Evolutionary conservation across 169 alveolate species (phyloP), one percentile per base, ranked within the genome.

Genomic region (Eimeria tenella): DNA sequence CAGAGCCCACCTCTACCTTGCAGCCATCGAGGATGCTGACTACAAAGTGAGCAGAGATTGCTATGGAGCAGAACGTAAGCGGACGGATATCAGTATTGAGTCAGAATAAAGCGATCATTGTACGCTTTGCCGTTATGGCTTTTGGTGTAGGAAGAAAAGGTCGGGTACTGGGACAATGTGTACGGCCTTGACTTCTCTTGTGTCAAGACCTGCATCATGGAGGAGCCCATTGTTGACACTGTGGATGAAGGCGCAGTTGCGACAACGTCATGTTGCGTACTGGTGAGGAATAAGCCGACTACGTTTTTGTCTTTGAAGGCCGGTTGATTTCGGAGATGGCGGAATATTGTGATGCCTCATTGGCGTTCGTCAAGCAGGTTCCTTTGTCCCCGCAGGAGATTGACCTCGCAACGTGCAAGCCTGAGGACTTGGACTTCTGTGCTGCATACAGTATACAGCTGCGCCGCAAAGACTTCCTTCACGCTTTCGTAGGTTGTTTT

Each of bases 1-100:
- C 96, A 97, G 97, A 84, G 99, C 99, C 4, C 96, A 96, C 13
- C 97, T 99, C 95, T 98, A 96, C 93, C 92, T 99, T 5, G 99
- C 99, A 17, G 99, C 99, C n/a, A 98, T 99, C 70, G 99, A 99
- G 95, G 99, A 99, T 95, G 99, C 98, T 4, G 98, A 98, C 95
- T 98, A 98, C 97, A 99, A 98, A 96, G 97, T 96, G 21, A 10
- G 49, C 49, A 21, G 6, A 7, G 15, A 25, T 7, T 71, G 53
- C 13, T 7, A 19, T 21, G 68, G 68, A 58, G 4, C 68, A 58
- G 68, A 10, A 58, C 21, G 21, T 11, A 15, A 10, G 11, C 17
- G 68, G 17, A 58, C 17, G 68, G 68, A 58, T 3, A 58, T 58
- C 11, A 73, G 19, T 13, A 42, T 13, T 77, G 75, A 42, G 90